Evolutionary conservation across 192 early-diverging fungal species (phyloP), one percentile per base, ranked within the genome.

Genomic region (Backusella luteola): DNA sequence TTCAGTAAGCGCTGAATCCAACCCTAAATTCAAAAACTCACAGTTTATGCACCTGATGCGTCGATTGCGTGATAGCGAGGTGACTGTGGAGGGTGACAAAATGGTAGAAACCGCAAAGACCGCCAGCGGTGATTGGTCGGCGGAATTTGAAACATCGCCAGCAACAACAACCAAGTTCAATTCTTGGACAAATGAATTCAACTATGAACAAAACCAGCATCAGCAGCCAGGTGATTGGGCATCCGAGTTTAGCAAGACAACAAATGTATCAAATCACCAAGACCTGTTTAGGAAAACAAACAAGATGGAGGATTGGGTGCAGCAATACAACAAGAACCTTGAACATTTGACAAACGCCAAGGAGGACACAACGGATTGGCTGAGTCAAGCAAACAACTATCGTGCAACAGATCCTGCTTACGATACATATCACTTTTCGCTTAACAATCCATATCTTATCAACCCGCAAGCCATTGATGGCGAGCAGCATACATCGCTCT

Each of bases 11-110:
- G 83, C 79, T 1, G 86, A 91, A 5, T 84, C 88, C 49, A 97
- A 98, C 72, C 96, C 97, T 36, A 99, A 99, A 84, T 96, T 99
- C 77, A 91, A 93, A 75, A 89, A 93, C 71, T 97, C 95, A 17
- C 90, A 94, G 49, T 99, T 99, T 75, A 82, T 98, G 84, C 89
- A 87, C 14, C 92, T 99, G 80, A 99, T 99, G 96, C 87, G 94
- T 71, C 89, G 96, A 78, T 84, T 99, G 56, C 88, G 95, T 21
- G 95, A 99, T 85, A 85, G 90, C 21, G 91, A 98, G 81, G 89
- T 97, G 1, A 89, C 88, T 6, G 94, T 99, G 66, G 93, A 94
- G 73, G 95, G 94, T 38, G 92, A 97, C 76, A 94, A 96, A 81
- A 85, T 99, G 21, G 94, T 96, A 4, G 90, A 91, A 72, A 80